Base-by-base conservation (phyloP, 495 filamentous ascomycete species). In the Tuber aestivum region DNA sequence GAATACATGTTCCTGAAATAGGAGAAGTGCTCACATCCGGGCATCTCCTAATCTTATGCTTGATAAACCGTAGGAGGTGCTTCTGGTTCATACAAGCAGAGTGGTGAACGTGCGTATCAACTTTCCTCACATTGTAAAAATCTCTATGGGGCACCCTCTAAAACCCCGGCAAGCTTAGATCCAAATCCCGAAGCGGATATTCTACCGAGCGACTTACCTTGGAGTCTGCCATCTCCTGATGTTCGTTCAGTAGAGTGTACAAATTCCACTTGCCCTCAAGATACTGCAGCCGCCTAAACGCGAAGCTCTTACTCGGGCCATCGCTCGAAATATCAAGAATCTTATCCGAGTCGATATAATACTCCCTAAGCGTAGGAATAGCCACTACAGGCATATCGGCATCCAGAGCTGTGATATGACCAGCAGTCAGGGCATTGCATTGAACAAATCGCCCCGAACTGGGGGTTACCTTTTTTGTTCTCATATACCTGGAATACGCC, bases 41-140 rank as follows among this genome's bases (percentile, higher is more conserved):
- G 8, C 87, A 95, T 83, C 96, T 98, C 87, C 97, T 97, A 92
- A 99, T 97, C 85, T 97, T 98, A 86, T 93, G 97, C 84, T 99
- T 99, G 85, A 99, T 99, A 84, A 98, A 99, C 56, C 95, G 92
- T 76, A 99, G 87, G 65, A 99, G 86, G 87, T 99, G 95, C 82
- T 99, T 99, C 86, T 98, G 95, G 84, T 98, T 99, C 95, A 99
- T 99, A 83, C 96, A 98, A 56, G 95, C 96, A 8, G 95, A 99
- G 84, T 99, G 95, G 84, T 99, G 95, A 76, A 99, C 95, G 87
- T 99, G 95, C 21, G 95, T 99, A 84, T 99, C 95, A 37, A 99
- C 96, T 84, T 99, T 99, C 76, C 95, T 88, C 71, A 99, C 95
- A 82, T 99, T 99, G 85, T 99, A 99, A 82, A 99, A 99, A 84